phyloP scores from a whole-genome alignment of 2,329 filamentous ascomycete genomes.

The Cercospora brassicicola region DNA sequence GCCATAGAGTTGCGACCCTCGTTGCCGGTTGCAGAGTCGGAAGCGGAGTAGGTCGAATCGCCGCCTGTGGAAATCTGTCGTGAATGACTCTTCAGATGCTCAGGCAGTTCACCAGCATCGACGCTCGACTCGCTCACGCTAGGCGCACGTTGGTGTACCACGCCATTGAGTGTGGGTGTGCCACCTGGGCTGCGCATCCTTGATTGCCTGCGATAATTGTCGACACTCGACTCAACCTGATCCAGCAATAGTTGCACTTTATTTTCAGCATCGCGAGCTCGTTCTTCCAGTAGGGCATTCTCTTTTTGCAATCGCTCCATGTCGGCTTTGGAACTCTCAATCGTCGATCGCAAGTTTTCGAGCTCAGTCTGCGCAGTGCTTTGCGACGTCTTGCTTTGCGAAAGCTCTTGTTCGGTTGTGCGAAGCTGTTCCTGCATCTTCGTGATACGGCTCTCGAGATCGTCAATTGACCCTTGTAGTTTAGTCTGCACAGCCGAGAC shows the following conservation, averaged over 20 bases:
- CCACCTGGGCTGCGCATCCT: slow-evolving; percentile 42
- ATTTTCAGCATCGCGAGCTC: slow-evolving; percentile 84
- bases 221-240: slow-evolving; percentile 90
- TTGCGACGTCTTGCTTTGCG: slow-evolving; percentile 59
- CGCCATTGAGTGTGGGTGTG: slow-evolving; percentile 34
- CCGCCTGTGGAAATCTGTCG: slow-evolving; percentile 63
- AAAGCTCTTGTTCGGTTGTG: slow-evolving; percentile 66
- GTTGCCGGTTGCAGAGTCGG: slow-evolving; percentile 19
- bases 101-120: slow-evolving; percentile 41
- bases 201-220: slow-evolving; percentile 83
- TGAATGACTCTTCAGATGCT: slow-evolving; percentile 49
- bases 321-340: slow-evolving; percentile 59
- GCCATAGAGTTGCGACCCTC: slow-evolving; percentile 40
- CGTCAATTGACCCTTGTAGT: slow-evolving; percentile 63
- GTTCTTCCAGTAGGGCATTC: slow-evolving; percentile 76
- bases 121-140: slow-evolving; percentile 46
- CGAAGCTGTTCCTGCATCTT: slow-evolving; percentile 69
- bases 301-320: slow-evolving; percentile 81
- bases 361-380: slow-evolving; percentile 50
- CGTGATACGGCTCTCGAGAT: slow-evolving; percentile 70
- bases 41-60: slow-evolving; percentile 52
- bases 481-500: slow-evolving; percentile 69
- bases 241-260: slow-evolving; percentile 91
- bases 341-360: slow-evolving; percentile 47
- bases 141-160: slow-evolving; percentile 45